A percentile compares a stretch with the other conserved stretches of the same genome.
Conservation (phyloP, 148 eudicot species). For the Rhododendron williamsianum region DNA sequence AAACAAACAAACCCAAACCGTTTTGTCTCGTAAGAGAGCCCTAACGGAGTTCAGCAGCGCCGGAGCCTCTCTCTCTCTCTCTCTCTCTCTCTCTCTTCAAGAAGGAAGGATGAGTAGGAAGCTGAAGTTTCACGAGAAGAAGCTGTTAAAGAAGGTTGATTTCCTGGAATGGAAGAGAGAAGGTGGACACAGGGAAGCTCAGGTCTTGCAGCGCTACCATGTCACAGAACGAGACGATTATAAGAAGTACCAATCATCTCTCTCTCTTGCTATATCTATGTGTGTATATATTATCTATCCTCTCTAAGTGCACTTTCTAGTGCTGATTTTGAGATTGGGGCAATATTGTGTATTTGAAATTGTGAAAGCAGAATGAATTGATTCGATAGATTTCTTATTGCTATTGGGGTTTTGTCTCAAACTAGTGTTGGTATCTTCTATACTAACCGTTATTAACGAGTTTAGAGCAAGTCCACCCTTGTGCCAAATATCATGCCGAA, state of each 20-base stretch:
- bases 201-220: slow-evolving; percentile 74
- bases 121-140: slow-evolving; percentile 74
- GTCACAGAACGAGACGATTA: slow-evolving; percentile 87
- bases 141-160: slow-evolving; percentile 61
- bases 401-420: not conserved
- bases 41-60: not conserved
- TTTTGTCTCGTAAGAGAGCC: not conserved
- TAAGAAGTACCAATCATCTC: slow-evolving; percentile 50
- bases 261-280: not conserved
- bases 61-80: not conserved
- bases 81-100: slow-evolving; percentile 3
- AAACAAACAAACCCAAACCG: not conserved
- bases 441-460: not conserved
- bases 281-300: too few relatives aligned
- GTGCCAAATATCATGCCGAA: not conserved
- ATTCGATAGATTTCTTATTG: not conserved
- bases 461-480: not conserved
- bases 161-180: slow-evolving; percentile 92
- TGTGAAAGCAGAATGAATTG: not conserved
- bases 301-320: not conserved
- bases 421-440: not conserved
- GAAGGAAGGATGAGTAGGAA: slow-evolving; percentile 34
- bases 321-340: not conserved
- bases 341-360: not conserved
- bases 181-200: slow-evolving; percentile 72